phyloP scores from a whole-genome alignment of 2,329 filamentous ascomycete species.

The Hypoxylon sp. region DNA sequence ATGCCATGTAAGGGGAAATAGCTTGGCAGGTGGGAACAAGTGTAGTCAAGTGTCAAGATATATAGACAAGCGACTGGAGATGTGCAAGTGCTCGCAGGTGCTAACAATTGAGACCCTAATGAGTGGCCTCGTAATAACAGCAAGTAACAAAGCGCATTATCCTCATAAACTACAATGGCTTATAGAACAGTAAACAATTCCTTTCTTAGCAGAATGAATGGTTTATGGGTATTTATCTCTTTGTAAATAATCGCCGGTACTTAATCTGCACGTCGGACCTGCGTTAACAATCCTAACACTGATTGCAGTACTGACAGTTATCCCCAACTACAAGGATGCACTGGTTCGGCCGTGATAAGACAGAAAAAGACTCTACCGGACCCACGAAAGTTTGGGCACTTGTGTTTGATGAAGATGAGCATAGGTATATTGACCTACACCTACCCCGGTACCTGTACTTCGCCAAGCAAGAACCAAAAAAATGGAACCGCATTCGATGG shows the following conservation, averaged over 20 bases:
- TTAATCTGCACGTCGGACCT: not conserved
- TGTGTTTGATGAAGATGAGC: not conserved
- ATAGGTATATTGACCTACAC: not conserved
- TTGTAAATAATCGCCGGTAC: not conserved
- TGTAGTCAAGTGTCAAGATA: too few relatives aligned
- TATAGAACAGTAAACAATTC: not conserved
- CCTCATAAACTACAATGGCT: not conserved
- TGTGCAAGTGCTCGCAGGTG: too few relatives aligned
- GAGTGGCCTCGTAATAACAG: too few relatives aligned
- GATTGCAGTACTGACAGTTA: not conserved
- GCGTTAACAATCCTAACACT: not conserved
- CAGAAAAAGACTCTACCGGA: not conserved
- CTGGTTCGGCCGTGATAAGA: not conserved
- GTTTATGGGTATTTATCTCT: not conserved
- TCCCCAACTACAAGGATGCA: not conserved
- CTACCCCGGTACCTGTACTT: not conserved
- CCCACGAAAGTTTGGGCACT: conserved; percentile 2
- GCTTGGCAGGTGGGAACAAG: too few relatives aligned
- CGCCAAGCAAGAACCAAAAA: conserved; percentile 1
- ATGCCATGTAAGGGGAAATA: too few relatives aligned
- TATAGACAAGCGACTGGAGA: too few relatives aligned
- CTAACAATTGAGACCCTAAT: too few relatives aligned
- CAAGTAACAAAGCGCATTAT: not conserved
- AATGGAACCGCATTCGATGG: conserved; percentile 3
- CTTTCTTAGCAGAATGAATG: not conserved